Percentiles rank a stretch among this genome's conserved stretches.
Evolutionary conservation across 345 rosid genomes (phyloP).

Genomic region (Salix suchowensis): DNA sequence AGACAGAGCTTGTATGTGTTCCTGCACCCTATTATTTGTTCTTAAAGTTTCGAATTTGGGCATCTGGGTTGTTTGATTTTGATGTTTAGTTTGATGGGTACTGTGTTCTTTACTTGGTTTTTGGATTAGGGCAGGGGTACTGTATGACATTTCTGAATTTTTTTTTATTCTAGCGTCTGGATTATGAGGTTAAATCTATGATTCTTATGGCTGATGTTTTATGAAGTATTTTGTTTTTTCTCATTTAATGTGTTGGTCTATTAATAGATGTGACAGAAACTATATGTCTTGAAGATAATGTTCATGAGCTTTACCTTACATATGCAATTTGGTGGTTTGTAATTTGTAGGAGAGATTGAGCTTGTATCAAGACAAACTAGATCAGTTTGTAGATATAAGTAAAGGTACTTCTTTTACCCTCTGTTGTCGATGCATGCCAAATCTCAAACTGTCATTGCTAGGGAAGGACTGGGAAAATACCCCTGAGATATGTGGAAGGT

Average conservation of each 20-base stretch:
- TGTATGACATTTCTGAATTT: neutral
- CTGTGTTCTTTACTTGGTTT: neutral
- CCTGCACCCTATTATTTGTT: neutral
- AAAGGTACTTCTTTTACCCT: slow-evolving; percentile 49
- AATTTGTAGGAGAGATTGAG: slow-evolving; percentile 61
- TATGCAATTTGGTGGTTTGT: slow-evolving; percentile 3
- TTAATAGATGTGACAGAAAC: neutral
- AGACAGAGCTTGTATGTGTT: slow-evolving; percentile 75
- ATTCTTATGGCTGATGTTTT: neutral
- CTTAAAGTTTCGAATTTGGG: neutral
- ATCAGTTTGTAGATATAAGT: slow-evolving; percentile 47
- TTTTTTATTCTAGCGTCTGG: neutral
- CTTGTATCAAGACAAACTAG: slow-evolving; percentile 65
- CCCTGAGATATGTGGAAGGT: neutral
- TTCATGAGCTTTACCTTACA: neutral
- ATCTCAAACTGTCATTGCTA: neutral
- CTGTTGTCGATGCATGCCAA: neutral
- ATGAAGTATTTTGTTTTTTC: neutral
- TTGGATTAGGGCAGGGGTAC: neutral
- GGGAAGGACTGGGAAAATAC: neutral
- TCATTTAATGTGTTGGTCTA: neutral
- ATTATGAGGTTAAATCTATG: neutral
- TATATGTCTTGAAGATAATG: neutral
- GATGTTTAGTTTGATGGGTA: slow-evolving; percentile 12
- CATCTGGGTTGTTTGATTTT: neutral